These are phyloP conservation scores for Psilocybe subaeruginosa DNA, from an alignment of 768 basidiomycete species.

Conservation along the genomic window DNA sequence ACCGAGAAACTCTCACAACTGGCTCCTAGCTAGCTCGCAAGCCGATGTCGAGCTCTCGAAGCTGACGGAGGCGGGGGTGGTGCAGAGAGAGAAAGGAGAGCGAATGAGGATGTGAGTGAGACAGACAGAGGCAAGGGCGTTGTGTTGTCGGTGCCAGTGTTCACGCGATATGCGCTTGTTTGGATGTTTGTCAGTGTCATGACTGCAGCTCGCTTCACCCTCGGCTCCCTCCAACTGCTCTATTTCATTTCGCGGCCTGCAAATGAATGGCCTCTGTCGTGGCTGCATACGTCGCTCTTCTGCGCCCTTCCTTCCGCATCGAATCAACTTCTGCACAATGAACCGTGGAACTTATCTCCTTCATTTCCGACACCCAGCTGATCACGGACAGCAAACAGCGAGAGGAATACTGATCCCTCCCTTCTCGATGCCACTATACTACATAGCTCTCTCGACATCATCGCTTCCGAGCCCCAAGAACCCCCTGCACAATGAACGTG, in stretches of 20 bases:
- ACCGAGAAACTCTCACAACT: background rate
- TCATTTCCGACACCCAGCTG: too few species aligned
- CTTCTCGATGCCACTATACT: too few species aligned
- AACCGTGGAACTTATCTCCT: too few species aligned
- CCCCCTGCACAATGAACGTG: too few species aligned
- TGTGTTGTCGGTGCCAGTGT: slow-evolving; percentile 14
- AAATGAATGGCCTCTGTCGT: too few species aligned
- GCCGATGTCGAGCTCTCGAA: background rate
- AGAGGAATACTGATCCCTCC: too few species aligned
- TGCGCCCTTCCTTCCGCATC: background rate
- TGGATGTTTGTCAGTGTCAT: slow-evolving; percentile 18
- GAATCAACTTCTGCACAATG: too few species aligned
- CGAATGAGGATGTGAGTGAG: slow-evolving; percentile 11
- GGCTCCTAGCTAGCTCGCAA: background rate
- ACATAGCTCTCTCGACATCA: too few species aligned
- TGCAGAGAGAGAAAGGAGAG: slow-evolving; percentile 11
- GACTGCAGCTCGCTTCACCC: too few species aligned
- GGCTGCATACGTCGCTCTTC: background rate
- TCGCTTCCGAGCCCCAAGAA: too few species aligned
- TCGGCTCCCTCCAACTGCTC: background rate
- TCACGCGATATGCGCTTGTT: slow-evolving; percentile 15
- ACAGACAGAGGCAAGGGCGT: slow-evolving; percentile 8
- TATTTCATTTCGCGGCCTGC: background rate
- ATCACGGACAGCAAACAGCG: too few species aligned
- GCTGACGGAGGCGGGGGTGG: background rate